Conservation (phyloP, 176 grass and related monocot genomes). For the Eragrostis curvula region DNA sequence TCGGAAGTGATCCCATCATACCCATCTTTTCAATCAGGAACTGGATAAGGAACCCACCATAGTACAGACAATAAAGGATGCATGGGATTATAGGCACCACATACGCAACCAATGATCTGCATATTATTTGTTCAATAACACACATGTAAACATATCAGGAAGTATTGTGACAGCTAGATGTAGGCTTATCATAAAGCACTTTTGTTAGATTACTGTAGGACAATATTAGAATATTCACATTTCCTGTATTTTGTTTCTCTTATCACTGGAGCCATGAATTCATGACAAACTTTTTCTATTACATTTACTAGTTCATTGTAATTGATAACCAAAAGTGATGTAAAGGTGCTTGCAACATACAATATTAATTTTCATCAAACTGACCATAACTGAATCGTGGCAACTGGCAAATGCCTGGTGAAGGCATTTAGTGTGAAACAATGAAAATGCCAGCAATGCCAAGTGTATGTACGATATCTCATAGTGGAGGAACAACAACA, state of each 20-base stretch:
- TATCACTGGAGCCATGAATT: constrained; percentile 6
- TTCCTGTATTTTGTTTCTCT: constrained; percentile 6
- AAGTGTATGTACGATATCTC: not conserved
- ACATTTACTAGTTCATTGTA: not conserved
- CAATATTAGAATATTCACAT: not conserved
- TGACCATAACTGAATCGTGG: too few relatives aligned
- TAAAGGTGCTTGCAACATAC: not conserved
- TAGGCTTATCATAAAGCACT: constrained; percentile 3
- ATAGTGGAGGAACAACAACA: not conserved
- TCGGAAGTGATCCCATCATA: constrained; percentile 97
- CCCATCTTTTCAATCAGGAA: constrained; percentile 98
- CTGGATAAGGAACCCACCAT: constrained; percentile 89
- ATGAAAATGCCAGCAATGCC: not conserved
- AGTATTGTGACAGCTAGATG: not conserved
- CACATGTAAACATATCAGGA: constrained; percentile 26
- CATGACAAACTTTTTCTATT: not conserved
- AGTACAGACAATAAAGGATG: constrained; percentile 80
- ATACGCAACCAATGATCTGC: constrained; percentile 75
- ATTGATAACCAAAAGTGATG: not conserved
- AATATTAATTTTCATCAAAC: not conserved
- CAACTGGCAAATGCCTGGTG: not conserved
- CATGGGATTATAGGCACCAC: constrained; percentile 76
- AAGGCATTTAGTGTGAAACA: not conserved
- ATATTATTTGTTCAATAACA: constrained; percentile 49
- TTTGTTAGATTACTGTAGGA: not conserved